Conservation (phyloP, 2,329 filamentous ascomycete genomes). For the Exophiala phaeomuriformis region DNA sequence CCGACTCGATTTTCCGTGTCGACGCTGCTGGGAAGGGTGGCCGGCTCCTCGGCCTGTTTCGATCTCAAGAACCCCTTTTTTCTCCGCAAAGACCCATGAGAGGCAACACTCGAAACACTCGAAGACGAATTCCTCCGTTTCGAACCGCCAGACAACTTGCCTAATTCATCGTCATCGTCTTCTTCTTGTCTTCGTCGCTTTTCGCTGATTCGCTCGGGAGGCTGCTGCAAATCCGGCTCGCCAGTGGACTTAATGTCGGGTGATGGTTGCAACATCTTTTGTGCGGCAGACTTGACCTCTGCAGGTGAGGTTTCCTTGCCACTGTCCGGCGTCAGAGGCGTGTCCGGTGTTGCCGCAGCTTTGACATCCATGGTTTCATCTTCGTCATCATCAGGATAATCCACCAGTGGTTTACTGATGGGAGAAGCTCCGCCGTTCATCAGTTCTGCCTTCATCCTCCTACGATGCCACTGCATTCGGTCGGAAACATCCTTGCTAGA, state of each 20-base stretch:
- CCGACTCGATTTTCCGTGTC: conserved; percentile 21
- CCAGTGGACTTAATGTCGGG: conserved; percentile 32
- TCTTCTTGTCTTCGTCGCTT: conserved; percentile 72
- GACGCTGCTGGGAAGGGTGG: conserved; percentile 5
- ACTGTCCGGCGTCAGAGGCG: conserved; percentile 28
- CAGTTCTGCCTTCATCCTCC: conserved; percentile 20
- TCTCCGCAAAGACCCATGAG: conserved; percentile 19
- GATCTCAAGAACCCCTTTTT: conserved; percentile 25
- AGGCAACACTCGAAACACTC: conserved; percentile 28
- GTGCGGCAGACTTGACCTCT: conserved; percentile 27
- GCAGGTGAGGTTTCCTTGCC: conserved; percentile 23
- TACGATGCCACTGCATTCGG: conserved; percentile 22
- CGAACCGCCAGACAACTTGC: conserved; percentile 59
- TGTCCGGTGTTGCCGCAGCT: conserved; percentile 15
- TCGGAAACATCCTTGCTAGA: conserved; percentile 16
- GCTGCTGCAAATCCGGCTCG: conserved; percentile 35
- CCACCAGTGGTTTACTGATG: conserved; percentile 67
- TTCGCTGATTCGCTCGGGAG: conserved; percentile 72
- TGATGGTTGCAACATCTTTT: conserved; percentile 25
- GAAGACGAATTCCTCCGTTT: conserved; percentile 41
- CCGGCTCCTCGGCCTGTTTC: conserved; percentile 20
- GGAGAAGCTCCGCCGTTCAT: conserved; percentile 57
- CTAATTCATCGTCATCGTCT: conserved; percentile 87
- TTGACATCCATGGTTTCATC: conserved; percentile 53
- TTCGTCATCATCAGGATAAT: conserved; percentile 88